Percentiles rank a stretch among this genome's conserved stretches.
Conservation (phyloP, 2,329 filamentous ascomycete species). For the Harringtonia lauricola region DNA sequence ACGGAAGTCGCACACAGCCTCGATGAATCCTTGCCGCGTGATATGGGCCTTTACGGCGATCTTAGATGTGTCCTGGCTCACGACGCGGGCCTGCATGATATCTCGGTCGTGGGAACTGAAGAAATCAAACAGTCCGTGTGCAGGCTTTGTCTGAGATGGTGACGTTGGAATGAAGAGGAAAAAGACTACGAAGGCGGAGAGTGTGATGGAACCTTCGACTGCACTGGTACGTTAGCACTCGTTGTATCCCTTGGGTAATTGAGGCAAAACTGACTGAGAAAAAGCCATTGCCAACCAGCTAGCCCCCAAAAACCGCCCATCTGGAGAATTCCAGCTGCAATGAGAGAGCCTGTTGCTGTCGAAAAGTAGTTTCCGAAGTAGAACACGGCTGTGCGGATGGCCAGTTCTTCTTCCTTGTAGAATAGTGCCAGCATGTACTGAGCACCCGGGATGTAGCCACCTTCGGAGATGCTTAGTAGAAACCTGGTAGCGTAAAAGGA, state of each 20-base stretch:
- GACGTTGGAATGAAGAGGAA: background rate
- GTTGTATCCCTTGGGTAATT: background rate
- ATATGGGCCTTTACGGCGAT: background rate
- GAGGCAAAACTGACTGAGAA: background rate
- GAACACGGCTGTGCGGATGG: conserved; percentile 22
- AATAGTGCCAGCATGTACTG: conserved; percentile 44
- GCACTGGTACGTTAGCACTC: too few species aligned
- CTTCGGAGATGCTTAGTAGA: conserved; percentile 19
- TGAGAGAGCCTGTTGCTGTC: conserved; percentile 21
- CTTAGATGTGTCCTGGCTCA: background rate
- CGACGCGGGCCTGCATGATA: background rate
- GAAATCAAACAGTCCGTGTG: background rate
- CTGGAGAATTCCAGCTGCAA: background rate
- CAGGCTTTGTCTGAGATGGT: background rate
- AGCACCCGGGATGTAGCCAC: conserved; percentile 40
- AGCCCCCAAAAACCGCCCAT: background rate
- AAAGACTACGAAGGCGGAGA: background rate
- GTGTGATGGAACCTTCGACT: background rate
- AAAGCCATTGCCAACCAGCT: background rate
- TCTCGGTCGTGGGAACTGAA: background rate
- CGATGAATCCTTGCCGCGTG: background rate
- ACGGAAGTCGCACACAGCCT: background rate
- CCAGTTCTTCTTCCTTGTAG: conserved; percentile 43
- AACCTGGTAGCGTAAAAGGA: conserved; percentile 18
- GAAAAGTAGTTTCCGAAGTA: conserved; percentile 45